Evolutionary conservation across 768 basidiomycete species (phyloP), one percentile per base, ranked within the genome.

Genomic region (Chalciporus pseudorubinellus): DNA sequence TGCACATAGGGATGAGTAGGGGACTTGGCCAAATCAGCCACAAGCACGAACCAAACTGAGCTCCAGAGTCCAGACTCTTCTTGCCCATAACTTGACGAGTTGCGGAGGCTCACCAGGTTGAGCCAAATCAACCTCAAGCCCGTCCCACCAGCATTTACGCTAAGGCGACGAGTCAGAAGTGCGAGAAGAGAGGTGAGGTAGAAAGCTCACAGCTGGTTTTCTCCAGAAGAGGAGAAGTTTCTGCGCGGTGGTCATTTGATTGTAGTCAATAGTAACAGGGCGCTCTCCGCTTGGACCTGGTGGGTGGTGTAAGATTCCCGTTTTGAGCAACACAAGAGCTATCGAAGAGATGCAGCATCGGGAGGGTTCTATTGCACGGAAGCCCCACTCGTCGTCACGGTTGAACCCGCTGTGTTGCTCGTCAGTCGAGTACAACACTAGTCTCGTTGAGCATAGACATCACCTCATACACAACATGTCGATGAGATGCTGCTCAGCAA

Each of bases 91-190:
- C 71, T 98, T 98, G 59, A 95, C 81, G 10, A 70, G 73, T 60
- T 79, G 74, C 9, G 78, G 63, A 45, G 81, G 71, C 33, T 77
- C 77, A 4, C 74, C 82, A 1, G 74, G 66, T 4, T 78, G 75
- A 8, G 87, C 82, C 39, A 98, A 66, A 48, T 97, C 90, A 18
- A 95, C 84, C 58, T 95, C 93, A 34, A 94, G 77, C 11, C 95
- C 95, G 61, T 99, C 97, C 97, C 97, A 99, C 97, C 97, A 99
- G 72, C 95, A 98, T 75, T 99, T 98, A 38, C 97, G 79, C 95
- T 98, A 58, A 13, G 28, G n/a, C 31, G 19, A 26, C 40, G 33
- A 44, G 31, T 48, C 34, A 52, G 28, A 41, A 19, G 26, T 31
- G 29, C 12, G 29, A 14, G 24, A n/a, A 14, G 16, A 20, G 7